Evolutionary conservation across 495 filamentous ascomycete genomes (phyloP), one percentile per base, ranked within the genome.

Genomic region (Penicillium chermesinum): DNA sequence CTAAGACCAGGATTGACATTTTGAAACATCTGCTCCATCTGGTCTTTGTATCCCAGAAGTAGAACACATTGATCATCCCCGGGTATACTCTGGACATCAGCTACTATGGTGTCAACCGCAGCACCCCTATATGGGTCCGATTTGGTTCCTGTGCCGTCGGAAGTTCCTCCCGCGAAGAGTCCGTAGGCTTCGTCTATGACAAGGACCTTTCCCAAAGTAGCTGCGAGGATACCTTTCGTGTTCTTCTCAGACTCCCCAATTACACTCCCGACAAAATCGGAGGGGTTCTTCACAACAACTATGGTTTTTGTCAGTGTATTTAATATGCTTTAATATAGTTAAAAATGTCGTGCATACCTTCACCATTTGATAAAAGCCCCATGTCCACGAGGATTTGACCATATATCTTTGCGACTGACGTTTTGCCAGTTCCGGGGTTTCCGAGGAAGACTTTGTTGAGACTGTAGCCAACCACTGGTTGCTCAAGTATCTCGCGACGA

Each of bases 1-100:
- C 63, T 66, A 2, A 94, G 71, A 0, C 88, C 88, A 0, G 86
- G 85, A 49, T 94, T 94, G 51, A 84, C 82, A 43, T 86, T 85
- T 44, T 83, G 82, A 50, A 94, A 87, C 87, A 93, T 90, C 2
- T 72, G 61, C 43, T 77, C 73, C 79, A 94, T 87, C 55, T 85
- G 69, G n/a, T 85, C 80, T 52, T 86, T 76, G 62, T 94, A 91
- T 0, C 88, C 88, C 1, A 91, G 70, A 0, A 91, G 69, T 0
- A 94, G 66, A 0, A 93, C 83, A 45, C 87, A 91, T 14, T 84
- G 76, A 61, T 93, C 87, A 27, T 90, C 87, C 0, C 85, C 84
- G 0, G 87, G 84, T 0, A 78, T 76, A 52, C 80, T 86, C 44
- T 91, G 88, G 0, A 94, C 80, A 48, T 93, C 85, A 0, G 87